Conservation (phyloP, 148 eudicot species). For the Silene uniflora region DNA sequence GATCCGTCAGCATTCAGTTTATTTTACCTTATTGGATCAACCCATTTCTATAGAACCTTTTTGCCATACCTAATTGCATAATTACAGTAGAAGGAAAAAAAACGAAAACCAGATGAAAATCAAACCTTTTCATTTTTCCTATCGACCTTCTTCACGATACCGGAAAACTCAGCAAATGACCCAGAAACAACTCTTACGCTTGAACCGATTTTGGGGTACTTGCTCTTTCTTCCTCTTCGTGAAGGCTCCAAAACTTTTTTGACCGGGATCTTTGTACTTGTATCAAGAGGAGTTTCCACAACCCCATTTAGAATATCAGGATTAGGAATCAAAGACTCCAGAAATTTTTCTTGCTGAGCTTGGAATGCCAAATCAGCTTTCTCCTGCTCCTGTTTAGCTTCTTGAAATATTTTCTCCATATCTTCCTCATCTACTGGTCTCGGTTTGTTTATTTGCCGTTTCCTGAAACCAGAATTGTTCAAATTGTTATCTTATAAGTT, state of each 20-base stretch:
- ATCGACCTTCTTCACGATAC: constrained; percentile 72
- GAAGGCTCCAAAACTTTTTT: constrained; percentile 38
- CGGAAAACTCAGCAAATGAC: constrained; percentile 78
- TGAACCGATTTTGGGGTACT: constrained; percentile 51
- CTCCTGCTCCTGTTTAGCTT: constrained; percentile 83
- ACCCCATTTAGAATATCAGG: constrained; percentile 24
- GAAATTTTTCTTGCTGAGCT: constrained; percentile 46
- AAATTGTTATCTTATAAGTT: neutral
- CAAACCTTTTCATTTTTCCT: constrained; percentile 58
- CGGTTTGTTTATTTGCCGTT: constrained; percentile 74
- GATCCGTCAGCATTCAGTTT: too few species aligned
- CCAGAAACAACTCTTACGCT: constrained; percentile 76
- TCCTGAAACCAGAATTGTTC: constrained; percentile 41
- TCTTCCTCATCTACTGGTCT: constrained; percentile 67
- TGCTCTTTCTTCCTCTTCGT: constrained; percentile 28
- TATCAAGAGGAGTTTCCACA: constrained; percentile 26
- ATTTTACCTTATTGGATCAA: too few species aligned
- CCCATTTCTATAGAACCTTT: too few species aligned
- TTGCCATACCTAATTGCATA: too few species aligned
- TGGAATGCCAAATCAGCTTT: constrained; percentile 69
- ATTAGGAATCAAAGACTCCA: constrained; percentile 25
- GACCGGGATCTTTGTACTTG: constrained; percentile 36
- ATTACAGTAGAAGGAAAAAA: too few species aligned
- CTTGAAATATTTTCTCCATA: constrained; percentile 63
- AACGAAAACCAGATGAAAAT: neutral